Evolutionary conservation across 2,329 filamentous ascomycete species (phyloP), one percentile per base, ranked within the genome.

Genomic region (Nemania sp.): DNA sequence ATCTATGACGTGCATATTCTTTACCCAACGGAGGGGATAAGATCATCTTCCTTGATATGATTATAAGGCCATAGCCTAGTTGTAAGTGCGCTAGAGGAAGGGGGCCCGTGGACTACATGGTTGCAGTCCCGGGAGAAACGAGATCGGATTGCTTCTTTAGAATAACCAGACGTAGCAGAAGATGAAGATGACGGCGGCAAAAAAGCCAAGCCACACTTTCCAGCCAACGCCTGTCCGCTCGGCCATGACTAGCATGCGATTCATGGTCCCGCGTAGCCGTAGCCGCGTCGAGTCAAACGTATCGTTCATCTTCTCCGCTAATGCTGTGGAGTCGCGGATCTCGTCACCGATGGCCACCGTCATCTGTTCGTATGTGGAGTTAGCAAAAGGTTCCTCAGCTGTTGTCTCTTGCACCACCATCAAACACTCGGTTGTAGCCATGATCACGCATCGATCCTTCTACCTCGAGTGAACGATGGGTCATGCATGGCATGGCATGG

Each of bases 241-340:
- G 4, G 95, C 95, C 95, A 99, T 99, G 55, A 94, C 74, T 67
- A 98, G 78, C 95, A 99, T 99, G 60, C 93, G 83, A 74, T 92
- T 97, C 95, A 99, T 98, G 17, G 96, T 98, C 55, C 94, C 92
- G 46, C 88, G 85, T 64, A 99, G 80, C 65, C 90, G 86, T 54
- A 92, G 78, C 35, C 93, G 82, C 54, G 94, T 96, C 69, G 85
- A 87, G 74, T 98, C 94, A 73, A 98, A 99, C 5, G 87, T 85
- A 72, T 97, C 91, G 76, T 98, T 98, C 89, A 99, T 97, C 78
- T 92, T 94, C 70, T 97, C 92, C 2, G 92, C 90, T 3, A 98
- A 83, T 1, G 91, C 88, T 2, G 91, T 91, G 13, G 90, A 95
- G 65, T 96, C 91, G 68, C 94, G 87, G 71, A 98, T 98, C 77